Base-by-base conservation (phyloP, 768 basidiomycete species). In the Lyophyllum shimeji region DNA sequence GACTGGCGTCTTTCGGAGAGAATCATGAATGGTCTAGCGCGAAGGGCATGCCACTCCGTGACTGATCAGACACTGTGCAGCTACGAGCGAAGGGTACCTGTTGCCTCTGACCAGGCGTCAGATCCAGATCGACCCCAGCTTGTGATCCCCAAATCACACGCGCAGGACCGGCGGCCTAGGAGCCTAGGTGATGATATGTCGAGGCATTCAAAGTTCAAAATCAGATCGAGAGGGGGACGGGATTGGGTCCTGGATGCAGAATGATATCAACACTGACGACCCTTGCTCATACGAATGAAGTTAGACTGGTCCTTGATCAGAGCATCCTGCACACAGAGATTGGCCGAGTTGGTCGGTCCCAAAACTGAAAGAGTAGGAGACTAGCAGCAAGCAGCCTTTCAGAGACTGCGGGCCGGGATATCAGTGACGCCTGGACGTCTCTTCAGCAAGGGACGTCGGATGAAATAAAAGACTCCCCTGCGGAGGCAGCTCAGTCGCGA, bases 201-300 rank as follows among this genome's bases (percentile, higher is more conserved):
- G 17, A 40, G 27, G 31, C 44, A 33, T 42, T 50, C 34, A 37
- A 27, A 47, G 18, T 5, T n/a, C 23, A 21, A 8, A 48, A 47
- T 55, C 45, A 55, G 54, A 55, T 49, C 29, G 27, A 49, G 17
- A 23, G 21, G 46, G 53, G 47, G 47, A 55, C 50, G 48, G 40
- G 34, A 9, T 33, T 27, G 24, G 39, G 39, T 55, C 23, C 43
- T 39, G 34, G 34, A 12, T 37, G 7, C 34, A 40, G n/a, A 56
- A 56, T 45, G 55, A 56, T 51, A 46, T 45, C 13, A 27, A 15
- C 15, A 21, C 27, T 31, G 48, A 45, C 49, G 37, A n/a, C 55
- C 48, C 55, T 46, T 51, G 17, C 13, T 34, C 20, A n/a, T 18
- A 46, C 55, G 48, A 50, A 56, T 31, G 55, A 56, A 33, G 55